Evolutionary conservation across 139 green algal genomes (phyloP).

Genomic region (Mesostigma viride): DNA sequence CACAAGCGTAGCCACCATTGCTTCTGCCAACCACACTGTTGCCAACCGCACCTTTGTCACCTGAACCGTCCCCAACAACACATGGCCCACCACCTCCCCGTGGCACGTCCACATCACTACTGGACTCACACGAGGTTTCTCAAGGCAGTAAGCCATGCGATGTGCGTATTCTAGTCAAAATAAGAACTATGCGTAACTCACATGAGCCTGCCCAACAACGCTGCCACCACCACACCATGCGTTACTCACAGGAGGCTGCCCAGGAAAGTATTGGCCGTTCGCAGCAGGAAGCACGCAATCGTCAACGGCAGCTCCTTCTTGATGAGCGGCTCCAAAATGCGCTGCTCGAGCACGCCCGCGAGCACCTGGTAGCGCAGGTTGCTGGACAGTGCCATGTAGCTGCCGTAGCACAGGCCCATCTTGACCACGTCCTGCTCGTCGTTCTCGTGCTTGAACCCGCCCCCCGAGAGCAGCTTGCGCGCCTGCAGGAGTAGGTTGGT

Average conservation of each 20-base stretch:
- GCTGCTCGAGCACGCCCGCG: conserved; percentile 85
- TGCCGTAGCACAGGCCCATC: conserved; percentile 72
- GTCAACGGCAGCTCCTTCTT: conserved; percentile 50
- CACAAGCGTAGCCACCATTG: no score
- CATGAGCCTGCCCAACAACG: no score
- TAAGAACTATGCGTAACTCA: no score
- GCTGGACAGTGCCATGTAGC: conserved; percentile 83
- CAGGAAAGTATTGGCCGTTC: conserved; percentile 79
- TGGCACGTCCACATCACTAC: no score
- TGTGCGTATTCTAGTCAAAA: no score
- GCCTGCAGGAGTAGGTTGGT: conserved; percentile 68
- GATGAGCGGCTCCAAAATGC: conserved; percentile 66
- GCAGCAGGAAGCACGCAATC: conserved; percentile 47
- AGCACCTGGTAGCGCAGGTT: conserved; percentile 85
- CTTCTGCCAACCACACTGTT: no score
- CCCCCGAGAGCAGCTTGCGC: neutral
- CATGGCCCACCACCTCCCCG: no score
- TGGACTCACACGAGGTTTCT: no score
- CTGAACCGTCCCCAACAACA: no score
- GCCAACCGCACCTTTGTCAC: no score
- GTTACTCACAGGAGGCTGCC: conserved; percentile 85
- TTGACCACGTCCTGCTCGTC: conserved; percentile 62
- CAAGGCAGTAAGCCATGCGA: no score
- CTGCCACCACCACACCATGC: no score
- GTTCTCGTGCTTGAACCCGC: conserved; percentile 6